These are phyloP conservation scores for Termitomyces eurrhizus DNA, from an alignment of 768 basidiomycete genomes.

Conservation along the genomic window DNA sequence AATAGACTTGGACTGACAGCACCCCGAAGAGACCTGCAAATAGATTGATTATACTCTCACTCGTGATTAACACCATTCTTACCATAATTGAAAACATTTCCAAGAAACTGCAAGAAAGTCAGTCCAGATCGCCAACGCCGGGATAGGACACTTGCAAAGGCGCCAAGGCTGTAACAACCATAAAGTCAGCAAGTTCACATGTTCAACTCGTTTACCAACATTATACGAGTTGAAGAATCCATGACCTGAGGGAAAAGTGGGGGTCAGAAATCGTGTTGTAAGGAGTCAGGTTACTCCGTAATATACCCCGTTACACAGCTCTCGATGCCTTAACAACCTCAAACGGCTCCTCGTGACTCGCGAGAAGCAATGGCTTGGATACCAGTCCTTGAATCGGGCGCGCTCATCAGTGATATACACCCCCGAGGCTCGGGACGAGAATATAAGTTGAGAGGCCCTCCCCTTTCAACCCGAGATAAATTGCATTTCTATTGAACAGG, in stretches of 20 bases:
- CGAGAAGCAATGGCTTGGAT: too few species aligned
- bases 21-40: constrained; percentile 14
- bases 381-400: too few species aligned
- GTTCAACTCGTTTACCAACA: background rate
- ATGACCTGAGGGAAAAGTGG: background rate
- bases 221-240: background rate
- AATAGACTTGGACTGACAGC: background rate
- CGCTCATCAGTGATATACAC: too few species aligned
- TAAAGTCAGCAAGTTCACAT: background rate
- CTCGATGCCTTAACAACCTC: background rate
- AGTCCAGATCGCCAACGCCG: background rate
- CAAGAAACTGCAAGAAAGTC: background rate
- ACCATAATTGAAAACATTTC: background rate
- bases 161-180: background rate
- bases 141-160: background rate
- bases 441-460: too few species aligned
- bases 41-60: background rate
- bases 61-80: background rate
- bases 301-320: background rate
- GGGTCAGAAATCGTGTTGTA: background rate
- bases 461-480: too few species aligned
- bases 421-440: too few species aligned
- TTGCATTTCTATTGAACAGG: too few species aligned
- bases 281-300: background rate
- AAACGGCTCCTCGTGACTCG: too few species aligned